phyloP scores from a whole-genome alignment of 169 alveolate species.

The Perkinsus olseni region DNA sequence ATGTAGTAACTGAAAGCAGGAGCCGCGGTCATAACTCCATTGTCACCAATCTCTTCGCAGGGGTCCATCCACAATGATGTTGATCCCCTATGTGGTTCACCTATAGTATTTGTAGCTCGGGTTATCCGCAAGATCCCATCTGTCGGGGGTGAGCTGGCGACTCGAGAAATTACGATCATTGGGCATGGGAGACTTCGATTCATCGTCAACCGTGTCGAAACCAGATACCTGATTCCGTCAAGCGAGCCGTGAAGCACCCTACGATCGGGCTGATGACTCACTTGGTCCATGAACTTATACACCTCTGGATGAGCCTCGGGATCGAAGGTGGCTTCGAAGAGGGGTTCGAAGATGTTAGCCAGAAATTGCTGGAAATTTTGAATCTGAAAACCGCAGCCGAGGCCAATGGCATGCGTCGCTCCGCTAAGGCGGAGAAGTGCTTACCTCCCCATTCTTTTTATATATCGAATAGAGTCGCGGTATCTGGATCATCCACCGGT shows the following conservation, averaged over 20 bases:
- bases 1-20: constrained; percentile 56
- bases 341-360: constrained; percentile 54
- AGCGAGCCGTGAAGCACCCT: not conserved
- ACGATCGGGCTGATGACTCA: not conserved
- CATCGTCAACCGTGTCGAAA: constrained; percentile 43
- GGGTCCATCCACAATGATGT: too few species aligned
- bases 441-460: constrained; percentile 5
- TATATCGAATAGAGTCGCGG: constrained; percentile 53
- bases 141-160: constrained; percentile 12
- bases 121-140: constrained; percentile 27
- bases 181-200: constrained; percentile 26
- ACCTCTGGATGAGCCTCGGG: constrained; percentile 63
- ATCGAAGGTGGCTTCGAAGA: constrained; percentile 61
- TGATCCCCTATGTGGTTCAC: too few species aligned
- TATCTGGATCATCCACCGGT: constrained; percentile 77
- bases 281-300: constrained; percentile 34
- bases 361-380: constrained; percentile 32
- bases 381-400: constrained; percentile 8
- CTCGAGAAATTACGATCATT: constrained; percentile 24
- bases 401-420: not conserved
- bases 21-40: not conserved
- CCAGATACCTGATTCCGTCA: constrained; percentile 15
- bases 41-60: too few species aligned
- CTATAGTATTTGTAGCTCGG: constrained; percentile 26
- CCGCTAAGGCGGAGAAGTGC: not conserved